Evolutionary conservation across 805 yeast species (phyloP).

Genomic region (Candida rishiriensis): DNA sequence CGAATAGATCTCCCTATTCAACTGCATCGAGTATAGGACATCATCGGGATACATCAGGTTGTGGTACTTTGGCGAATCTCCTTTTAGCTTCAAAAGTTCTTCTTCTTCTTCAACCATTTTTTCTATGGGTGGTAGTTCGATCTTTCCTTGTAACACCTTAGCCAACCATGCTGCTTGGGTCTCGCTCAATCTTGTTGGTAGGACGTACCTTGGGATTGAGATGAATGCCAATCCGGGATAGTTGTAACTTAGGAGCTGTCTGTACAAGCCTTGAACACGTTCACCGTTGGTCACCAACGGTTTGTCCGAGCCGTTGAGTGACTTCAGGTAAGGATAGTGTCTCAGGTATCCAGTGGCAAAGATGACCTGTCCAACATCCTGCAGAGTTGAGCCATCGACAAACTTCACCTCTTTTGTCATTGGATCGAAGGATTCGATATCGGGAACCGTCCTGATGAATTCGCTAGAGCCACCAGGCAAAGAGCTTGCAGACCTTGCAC

Average conservation of each 20-base stretch:
- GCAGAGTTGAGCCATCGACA: slow-evolving; percentile 43
- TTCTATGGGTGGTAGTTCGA: slow-evolving; percentile 43
- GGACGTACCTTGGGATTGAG: slow-evolving; percentile 56
- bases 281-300: slow-evolving; percentile 44
- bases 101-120: slow-evolving; percentile 43
- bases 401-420: slow-evolving; percentile 37
- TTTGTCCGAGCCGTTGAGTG: slow-evolving; percentile 17
- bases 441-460: slow-evolving; percentile 38
- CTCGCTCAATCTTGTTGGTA: slow-evolving; percentile 59
- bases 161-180: slow-evolving; percentile 65
- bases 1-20: slow-evolving; percentile 30
- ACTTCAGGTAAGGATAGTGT: slow-evolving; percentile 53
- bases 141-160: slow-evolving; percentile 54
- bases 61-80: slow-evolving; percentile 44
- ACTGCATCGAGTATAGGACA: slow-evolving; percentile 44
- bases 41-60: slow-evolving; percentile 53
- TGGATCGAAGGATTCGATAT: slow-evolving; percentile 37
- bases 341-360: slow-evolving; percentile 72
- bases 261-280: slow-evolving; percentile 50
- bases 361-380: slow-evolving; percentile 48
- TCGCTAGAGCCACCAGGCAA: slow-evolving; percentile 43
- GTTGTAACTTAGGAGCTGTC: slow-evolving; percentile 51
- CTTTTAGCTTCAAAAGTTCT: slow-evolving; percentile 36
- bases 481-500: slow-evolving; percentile 42
- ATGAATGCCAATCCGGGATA: slow-evolving; percentile 66